A percentile compares a stretch with the other conserved stretches of the same genome.
These are phyloP conservation scores for Eryngium alpinum DNA, from an alignment of 140 eudicot species.

Conservation along the genomic window DNA sequence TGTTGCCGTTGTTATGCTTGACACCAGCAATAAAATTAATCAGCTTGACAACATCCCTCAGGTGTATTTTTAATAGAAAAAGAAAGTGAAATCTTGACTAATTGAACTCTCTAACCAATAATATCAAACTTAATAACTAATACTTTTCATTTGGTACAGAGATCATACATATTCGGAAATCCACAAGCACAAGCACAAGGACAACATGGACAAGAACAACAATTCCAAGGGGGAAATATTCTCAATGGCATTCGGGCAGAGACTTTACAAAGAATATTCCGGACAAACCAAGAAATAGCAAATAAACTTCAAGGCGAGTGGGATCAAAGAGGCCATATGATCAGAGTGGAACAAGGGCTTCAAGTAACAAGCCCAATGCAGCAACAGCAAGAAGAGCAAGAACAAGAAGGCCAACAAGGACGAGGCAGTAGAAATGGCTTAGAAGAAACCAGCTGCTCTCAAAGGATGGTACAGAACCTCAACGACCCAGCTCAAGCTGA, in stretches of 20 bases:
- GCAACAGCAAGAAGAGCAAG: conserved; percentile 11
- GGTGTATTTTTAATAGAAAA: conserved; percentile 22
- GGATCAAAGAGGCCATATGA: conserved; percentile 58
- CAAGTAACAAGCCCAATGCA: conserved; percentile 45
- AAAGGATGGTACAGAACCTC: conserved; percentile 39
- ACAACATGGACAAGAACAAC: conserved; percentile 16
- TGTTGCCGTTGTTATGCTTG: conserved; percentile 36
- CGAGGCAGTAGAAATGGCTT: conserved; percentile 37
- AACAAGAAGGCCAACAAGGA: conserved; percentile 1
- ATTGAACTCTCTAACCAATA: not conserved
- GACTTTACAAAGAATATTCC: conserved; percentile 34
- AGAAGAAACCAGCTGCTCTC: conserved; percentile 62
- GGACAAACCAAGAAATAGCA: conserved; percentile 40
- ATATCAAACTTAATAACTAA: not conserved
- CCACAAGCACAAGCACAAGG: conserved; percentile 28
- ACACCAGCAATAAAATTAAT: conserved; percentile 47
- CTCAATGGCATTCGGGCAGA: conserved; percentile 42
- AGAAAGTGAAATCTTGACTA: not conserved
- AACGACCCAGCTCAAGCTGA: conserved; percentile 57
- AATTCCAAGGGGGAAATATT: conserved; percentile 27
- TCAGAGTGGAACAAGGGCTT: conserved; percentile 42
- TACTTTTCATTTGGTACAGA: conserved; percentile 23
- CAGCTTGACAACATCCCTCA: conserved; percentile 69
- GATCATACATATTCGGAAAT: conserved; percentile 70
- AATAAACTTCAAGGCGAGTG: conserved; percentile 37